A percentile compares a stretch with the other conserved stretches of the same genome.
Conservation (phyloP, 2,329 filamentous ascomycete species). For the Colletotrichum kahawae region DNA sequence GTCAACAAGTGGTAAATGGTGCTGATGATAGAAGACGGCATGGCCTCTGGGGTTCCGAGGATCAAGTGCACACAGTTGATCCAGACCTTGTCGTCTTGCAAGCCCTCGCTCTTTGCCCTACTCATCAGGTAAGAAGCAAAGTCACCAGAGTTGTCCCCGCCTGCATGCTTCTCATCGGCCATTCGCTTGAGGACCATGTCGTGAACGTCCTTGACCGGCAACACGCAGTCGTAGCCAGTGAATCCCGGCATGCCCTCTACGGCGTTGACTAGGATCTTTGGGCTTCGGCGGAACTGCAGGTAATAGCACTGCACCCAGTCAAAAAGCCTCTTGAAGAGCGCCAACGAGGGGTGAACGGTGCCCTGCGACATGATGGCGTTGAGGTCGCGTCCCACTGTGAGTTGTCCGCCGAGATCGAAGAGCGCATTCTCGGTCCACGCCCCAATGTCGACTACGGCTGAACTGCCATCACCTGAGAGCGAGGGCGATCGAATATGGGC, state of each 20-base stretch:
- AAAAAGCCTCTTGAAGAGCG: background rate
- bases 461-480: background rate
- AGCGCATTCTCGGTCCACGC: background rate
- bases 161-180: background rate
- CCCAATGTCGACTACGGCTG: background rate
- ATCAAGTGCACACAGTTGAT: conserved; percentile 25
- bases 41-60: conserved; percentile 48
- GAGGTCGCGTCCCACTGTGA: background rate
- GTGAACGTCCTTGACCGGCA: background rate
- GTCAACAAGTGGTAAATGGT: conserved; percentile 41
- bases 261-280: background rate
- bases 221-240: background rate
- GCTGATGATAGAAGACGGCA: conserved; percentile 45
- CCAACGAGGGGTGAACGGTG: background rate
- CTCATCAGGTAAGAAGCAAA: background rate
- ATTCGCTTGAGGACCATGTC: background rate
- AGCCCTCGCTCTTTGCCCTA: background rate
- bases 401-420: background rate
- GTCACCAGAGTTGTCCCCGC: background rate
- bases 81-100: conserved; percentile 6
- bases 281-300: background rate
- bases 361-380: background rate
- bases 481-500: background rate
- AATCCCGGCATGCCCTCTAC: background rate
- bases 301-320: background rate